Evolutionary conservation across 2,329 filamentous ascomycete genomes (phyloP), one percentile per base, ranked within the genome.

Genomic region (Fusarium sp.): DNA sequence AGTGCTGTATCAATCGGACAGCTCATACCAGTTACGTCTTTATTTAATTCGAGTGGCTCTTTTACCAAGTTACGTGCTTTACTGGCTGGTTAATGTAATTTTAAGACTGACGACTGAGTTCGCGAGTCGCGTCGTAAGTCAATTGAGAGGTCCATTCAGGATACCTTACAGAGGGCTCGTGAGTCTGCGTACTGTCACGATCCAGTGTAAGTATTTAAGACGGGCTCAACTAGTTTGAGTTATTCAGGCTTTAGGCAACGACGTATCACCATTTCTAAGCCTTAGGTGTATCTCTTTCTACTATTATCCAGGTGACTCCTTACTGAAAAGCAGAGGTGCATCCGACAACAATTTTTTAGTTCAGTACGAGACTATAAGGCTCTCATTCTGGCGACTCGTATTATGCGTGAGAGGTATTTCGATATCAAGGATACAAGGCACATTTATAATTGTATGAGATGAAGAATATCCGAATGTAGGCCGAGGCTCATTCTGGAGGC

Each of bases 261-360:
- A 9, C 5, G 18, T 32, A 3, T n/a, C 9, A 0, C 16, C 4
- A 12, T 18, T 3, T 32, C 16, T 12, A 32, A 21, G 16, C 28
- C 6, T 32, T 3, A 6, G 21, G 10, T 3, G 15, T 3, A 11
- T 47, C 3, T 47, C 25, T 21, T 1, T 49, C 21, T 6, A 23
- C 8, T 23, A 13, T 23, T 23, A 2, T 50, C 21, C 4, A 13
- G 11, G 11, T 13, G 19, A 37, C n/a, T 28, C 49, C 12, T 35
- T 37, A 10, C 25, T 28, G 3, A 16, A 37, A 11, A 53, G 3
- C 3, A 53, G 49, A 53, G 49, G 30, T 42, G 21, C 19, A 23
- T 15, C 12, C 12, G 12, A n/a, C 6, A n/a, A 6, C 40, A 13
- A 16, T 23, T 42, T 13, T 15, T 21, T 6, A 42, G 16, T 23